Percentiles rank a stretch among this genome's conserved stretches.
phyloP scores from a whole-genome alignment of 257 asterid species.

The Rubia yunnanensis region DNA sequence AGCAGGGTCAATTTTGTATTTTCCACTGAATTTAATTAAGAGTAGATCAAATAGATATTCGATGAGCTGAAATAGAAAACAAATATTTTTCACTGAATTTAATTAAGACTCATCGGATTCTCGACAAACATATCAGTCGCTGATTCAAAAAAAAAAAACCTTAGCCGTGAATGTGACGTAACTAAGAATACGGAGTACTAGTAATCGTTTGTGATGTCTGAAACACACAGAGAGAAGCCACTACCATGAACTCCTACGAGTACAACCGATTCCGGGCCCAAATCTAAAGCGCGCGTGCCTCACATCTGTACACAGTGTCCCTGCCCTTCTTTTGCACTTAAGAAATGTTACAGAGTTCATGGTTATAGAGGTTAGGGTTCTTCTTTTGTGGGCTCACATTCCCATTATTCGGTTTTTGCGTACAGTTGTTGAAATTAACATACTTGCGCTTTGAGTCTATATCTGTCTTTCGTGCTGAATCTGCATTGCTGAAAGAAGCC shows the following conservation, averaged over 20 bases:
- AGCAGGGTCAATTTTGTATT: too few relatives aligned
- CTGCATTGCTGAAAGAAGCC: background rate
- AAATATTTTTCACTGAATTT: too few relatives aligned
- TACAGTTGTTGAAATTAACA: background rate
- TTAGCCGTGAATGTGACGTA: too few relatives aligned
- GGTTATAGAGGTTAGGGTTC: background rate
- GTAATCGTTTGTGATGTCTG: too few relatives aligned
- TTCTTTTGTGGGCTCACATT: background rate
- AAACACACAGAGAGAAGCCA: too few relatives aligned
- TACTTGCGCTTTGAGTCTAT: background rate
- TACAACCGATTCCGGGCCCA: background rate
- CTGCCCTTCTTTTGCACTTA: background rate
- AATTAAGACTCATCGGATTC: too few relatives aligned
- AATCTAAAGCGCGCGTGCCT: background rate
- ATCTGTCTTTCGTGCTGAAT: background rate
- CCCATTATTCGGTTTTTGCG: background rate
- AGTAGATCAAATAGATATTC: too few relatives aligned
- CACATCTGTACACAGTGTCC: background rate
- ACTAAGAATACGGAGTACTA: too few relatives aligned
- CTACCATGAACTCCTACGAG: background rate
- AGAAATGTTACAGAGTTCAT: background rate
- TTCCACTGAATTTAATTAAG: too few relatives aligned
- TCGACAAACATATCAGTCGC: too few relatives aligned
- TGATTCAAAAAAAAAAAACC: too few relatives aligned
- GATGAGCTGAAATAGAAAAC: too few relatives aligned